Percentiles rank a stretch among this genome's conserved stretches.
Evolutionary conservation across 768 basidiomycete genomes (phyloP).

Genomic region (Rubroboletus pulcherrimus): DNA sequence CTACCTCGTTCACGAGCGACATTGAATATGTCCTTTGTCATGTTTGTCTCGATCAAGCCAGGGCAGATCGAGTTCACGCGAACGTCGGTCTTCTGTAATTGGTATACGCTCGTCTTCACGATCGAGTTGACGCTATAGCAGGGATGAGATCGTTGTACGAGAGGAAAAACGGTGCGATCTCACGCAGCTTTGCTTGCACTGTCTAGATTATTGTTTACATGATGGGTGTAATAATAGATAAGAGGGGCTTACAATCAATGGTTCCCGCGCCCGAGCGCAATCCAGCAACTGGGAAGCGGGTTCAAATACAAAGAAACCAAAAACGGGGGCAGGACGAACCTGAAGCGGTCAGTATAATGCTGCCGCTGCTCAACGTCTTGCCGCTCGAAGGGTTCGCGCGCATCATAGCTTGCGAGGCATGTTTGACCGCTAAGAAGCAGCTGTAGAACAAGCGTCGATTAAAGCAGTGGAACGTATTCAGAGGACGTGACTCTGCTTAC

Average conservation of each 20-base stretch:
- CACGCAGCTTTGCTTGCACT: constrained; percentile 94
- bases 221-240: not conserved
- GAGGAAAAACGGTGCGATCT: constrained; percentile 26
- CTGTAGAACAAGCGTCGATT: constrained; percentile 36
- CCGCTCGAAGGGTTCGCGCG: constrained; percentile 61
- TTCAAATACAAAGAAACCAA: not conserved
- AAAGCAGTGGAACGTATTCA: not conserved
- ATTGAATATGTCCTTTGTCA: constrained; percentile 79
- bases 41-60: constrained; percentile 89
- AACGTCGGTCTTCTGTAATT: constrained; percentile 76
- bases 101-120: constrained; percentile 77
- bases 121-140: constrained; percentile 74
- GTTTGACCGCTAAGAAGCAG: constrained; percentile 85
- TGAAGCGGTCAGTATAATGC: constrained; percentile 86
- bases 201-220: constrained; percentile 44
- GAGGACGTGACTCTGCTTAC: constrained; percentile 32
- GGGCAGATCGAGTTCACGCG: constrained; percentile 91
- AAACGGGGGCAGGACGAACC: constrained; percentile 38
- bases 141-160: constrained; percentile 4
- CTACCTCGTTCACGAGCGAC: constrained; percentile 73
- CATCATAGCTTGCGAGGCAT: constrained; percentile 81
- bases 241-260: constrained; percentile 61
- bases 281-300: constrained; percentile 66
- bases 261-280: constrained; percentile 79
- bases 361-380: constrained; percentile 68